Evolutionary conservation across 257 asterid species (phyloP).

Genomic region (Oldenlandia corymbosa): DNA sequence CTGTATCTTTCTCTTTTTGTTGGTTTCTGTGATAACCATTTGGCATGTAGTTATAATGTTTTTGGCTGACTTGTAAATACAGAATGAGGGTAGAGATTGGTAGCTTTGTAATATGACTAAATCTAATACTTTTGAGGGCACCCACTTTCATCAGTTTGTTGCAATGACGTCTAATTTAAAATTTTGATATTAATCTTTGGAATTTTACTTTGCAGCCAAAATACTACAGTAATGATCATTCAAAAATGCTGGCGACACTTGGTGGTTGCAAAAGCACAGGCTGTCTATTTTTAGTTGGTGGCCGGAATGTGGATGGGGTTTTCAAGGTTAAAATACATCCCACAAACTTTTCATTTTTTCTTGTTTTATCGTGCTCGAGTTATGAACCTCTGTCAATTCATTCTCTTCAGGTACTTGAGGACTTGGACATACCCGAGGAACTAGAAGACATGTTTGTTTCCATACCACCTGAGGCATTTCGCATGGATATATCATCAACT

Average conservation of each 20-base stretch:
- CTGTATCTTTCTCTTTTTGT: neutral
- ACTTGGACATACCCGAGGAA: conserved; percentile 68
- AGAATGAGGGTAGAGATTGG: neutral
- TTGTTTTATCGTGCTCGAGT: conserved; percentile 1
- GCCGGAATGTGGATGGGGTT: conserved; percentile 62
- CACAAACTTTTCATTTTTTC: neutral
- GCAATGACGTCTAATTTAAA: neutral
- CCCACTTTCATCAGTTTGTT: no score
- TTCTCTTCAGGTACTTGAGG: conserved; percentile 67
- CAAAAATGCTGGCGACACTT: conserved; percentile 68
- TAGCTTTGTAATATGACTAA: no score
- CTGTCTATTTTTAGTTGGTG: conserved; percentile 80
- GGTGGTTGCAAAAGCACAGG: conserved; percentile 76
- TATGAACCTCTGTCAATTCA: conserved; percentile 5
- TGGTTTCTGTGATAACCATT: neutral
- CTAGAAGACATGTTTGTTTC: conserved; percentile 67
- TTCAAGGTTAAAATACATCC: conserved; percentile 52
- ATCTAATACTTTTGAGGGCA: no score
- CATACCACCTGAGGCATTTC: conserved; percentile 65
- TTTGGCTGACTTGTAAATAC: neutral
- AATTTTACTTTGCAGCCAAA: conserved; percentile 54
- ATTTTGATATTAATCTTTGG: conserved; percentile 5
- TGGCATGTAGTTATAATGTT: neutral
- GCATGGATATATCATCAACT: conserved; percentile 82
- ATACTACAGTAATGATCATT: conserved; percentile 64